phyloP scores from a whole-genome alignment of 495 filamentous ascomycete genomes.

The Glonium stellatum region DNA sequence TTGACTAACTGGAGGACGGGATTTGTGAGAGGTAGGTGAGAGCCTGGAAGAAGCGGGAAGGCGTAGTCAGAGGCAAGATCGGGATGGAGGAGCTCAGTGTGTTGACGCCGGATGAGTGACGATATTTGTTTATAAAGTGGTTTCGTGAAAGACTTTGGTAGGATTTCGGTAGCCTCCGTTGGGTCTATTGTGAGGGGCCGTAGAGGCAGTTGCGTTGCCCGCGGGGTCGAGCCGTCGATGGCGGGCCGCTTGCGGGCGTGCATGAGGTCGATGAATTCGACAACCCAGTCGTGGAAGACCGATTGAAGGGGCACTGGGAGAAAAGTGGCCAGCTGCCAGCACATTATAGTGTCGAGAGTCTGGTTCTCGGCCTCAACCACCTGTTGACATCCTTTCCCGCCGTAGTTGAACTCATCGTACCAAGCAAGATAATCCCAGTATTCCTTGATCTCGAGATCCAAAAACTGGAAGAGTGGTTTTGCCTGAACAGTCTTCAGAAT shows the following conservation, averaged over 20 bases:
- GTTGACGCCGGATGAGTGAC: slow-evolving; percentile 69
- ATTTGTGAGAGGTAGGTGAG: slow-evolving; percentile 60
- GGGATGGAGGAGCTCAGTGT: slow-evolving; percentile 82
- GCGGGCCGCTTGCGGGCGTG: slow-evolving; percentile 68
- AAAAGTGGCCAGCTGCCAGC: slow-evolving; percentile 93
- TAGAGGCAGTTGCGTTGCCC: slow-evolving; percentile 71
- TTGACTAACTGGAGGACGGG: slow-evolving; percentile 87
- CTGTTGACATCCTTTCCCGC: slow-evolving; percentile 81
- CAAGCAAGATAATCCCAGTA: slow-evolving; percentile 99
- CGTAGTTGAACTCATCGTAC: slow-evolving; percentile 99
- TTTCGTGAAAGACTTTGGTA: slow-evolving; percentile 74
- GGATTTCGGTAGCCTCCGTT: slow-evolving; percentile 52
- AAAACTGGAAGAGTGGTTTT: slow-evolving; percentile 93
- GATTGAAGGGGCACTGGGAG: slow-evolving; percentile 72
- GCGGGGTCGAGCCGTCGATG: slow-evolving; percentile 48
- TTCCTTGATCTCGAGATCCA: slow-evolving; percentile 95
- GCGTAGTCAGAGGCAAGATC: slow-evolving; percentile 79
- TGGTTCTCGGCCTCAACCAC: slow-evolving; percentile 80
- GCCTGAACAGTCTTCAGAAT: slow-evolving; percentile 92
- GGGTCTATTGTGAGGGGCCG: slow-evolving; percentile 47
- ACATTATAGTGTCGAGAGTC: slow-evolving; percentile 88
- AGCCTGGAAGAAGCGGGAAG: slow-evolving; percentile 80
- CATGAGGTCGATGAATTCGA: slow-evolving; percentile 95
- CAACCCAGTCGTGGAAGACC: slow-evolving; percentile 83
- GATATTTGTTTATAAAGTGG: slow-evolving; percentile 84